Evolutionary conservation across 176 grass and related monocot genomes (phyloP).

Genomic region (Rhipidocladum racemiflorum): DNA sequence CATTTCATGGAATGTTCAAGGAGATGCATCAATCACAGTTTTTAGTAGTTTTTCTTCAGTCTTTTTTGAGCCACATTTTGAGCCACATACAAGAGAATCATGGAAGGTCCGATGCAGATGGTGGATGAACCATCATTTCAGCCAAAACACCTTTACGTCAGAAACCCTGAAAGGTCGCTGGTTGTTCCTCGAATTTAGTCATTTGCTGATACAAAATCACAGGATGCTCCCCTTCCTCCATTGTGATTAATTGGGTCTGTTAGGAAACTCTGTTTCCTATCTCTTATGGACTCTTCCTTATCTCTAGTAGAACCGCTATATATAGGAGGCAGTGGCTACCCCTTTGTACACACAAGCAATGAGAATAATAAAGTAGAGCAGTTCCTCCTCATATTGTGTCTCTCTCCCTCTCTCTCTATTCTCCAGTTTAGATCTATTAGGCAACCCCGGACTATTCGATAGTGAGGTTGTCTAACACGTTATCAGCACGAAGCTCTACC

Average conservation of each 20-base stretch:
- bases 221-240: neutral
- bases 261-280: too few species aligned
- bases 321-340: too few species aligned
- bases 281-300: too few species aligned
- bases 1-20: slow-evolving; percentile 37
- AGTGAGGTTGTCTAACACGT: too few species aligned
- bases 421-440: too few species aligned
- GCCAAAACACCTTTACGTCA: slow-evolving; percentile 30
- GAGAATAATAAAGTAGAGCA: too few species aligned
- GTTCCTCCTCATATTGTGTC: too few species aligned
- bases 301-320: too few species aligned
- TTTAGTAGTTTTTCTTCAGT: slow-evolving; percentile 43
- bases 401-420: too few species aligned
- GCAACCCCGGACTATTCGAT: too few species aligned
- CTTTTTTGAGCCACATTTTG: slow-evolving; percentile 48
- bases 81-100: slow-evolving; percentile 33
- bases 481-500: too few species aligned
- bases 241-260: neutral
- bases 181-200: neutral
- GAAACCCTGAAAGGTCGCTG: slow-evolving; percentile 40
- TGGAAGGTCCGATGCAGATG: slow-evolving; percentile 69
- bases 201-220: neutral
- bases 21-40: slow-evolving; percentile 9
- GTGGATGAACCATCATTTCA: slow-evolving; percentile 67
- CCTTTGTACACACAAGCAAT: too few species aligned